phyloP scores from a whole-genome alignment of 2,329 filamentous ascomycete species.

The Alternaria sp. region DNA sequence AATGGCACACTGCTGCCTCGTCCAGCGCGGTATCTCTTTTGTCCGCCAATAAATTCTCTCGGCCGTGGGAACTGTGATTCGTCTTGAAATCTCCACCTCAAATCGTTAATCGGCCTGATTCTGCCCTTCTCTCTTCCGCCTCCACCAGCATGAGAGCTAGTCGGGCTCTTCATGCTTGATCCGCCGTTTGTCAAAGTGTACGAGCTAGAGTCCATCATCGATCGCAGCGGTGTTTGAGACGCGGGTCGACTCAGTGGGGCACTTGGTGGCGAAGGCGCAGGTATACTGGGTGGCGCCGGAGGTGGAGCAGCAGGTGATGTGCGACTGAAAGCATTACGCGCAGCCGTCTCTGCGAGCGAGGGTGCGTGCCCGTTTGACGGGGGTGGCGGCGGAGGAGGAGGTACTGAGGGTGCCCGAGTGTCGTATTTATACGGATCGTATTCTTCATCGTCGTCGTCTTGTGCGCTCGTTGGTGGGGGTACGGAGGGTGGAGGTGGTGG shows the following conservation, averaged over 20 bases:
- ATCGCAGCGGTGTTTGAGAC: conserved; percentile 60
- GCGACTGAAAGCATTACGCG: conserved; percentile 64
- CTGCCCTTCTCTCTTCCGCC: conserved; percentile 38
- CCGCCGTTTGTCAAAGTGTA: conserved; percentile 68
- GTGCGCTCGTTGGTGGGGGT: conserved; percentile 56
- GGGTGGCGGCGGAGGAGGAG: conserved; percentile 60
- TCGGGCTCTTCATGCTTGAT: conserved; percentile 33
- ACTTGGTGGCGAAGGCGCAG: conserved; percentile 52
- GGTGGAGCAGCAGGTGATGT: conserved; percentile 54
- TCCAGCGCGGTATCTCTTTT: conserved; percentile 85
- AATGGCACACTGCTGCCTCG: conserved; percentile 93
- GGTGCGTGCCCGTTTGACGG: conserved; percentile 52
- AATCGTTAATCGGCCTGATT: conserved; percentile 72
- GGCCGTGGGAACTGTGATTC: conserved; percentile 86
- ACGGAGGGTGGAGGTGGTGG: conserved; percentile 37
- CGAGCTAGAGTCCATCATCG: conserved; percentile 76
- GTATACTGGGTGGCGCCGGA: conserved; percentile 59
- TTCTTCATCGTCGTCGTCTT: conserved; percentile 36
- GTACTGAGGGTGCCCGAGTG: conserved; percentile 36
- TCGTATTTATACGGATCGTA: conserved; percentile 57
- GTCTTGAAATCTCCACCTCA: conserved; percentile 85
- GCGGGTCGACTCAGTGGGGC: conserved; percentile 42
- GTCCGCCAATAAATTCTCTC: conserved; percentile 76
- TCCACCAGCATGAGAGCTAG: conserved; percentile 29
- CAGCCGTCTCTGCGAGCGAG: conserved; percentile 67